phyloP scores from a whole-genome alignment of 108 stramenopile species.

The Pseudonitzschia pungens region DNA sequence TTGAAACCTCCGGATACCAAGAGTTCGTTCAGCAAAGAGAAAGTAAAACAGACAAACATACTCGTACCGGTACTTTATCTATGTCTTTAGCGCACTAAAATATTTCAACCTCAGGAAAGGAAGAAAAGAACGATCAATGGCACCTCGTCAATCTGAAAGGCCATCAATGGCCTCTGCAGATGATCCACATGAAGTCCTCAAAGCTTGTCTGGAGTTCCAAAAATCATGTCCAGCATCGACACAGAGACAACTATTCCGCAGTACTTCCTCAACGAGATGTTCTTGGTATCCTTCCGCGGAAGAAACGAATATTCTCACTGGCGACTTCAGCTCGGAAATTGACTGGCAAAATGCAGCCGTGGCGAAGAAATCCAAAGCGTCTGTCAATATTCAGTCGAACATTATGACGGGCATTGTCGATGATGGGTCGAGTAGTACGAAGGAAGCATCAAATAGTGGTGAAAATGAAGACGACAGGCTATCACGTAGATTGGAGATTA shows the following conservation, averaged over 20 bases:
- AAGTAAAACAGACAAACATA: too few relatives aligned
- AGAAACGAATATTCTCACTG: neutral
- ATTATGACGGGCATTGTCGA: neutral
- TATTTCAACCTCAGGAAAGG: too few relatives aligned
- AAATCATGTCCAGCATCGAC: neutral
- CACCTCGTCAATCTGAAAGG: too few relatives aligned
- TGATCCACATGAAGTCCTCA: constrained; percentile 7
- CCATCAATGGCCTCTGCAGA: neutral
- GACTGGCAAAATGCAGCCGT: neutral
- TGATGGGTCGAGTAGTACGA: constrained; percentile 16
- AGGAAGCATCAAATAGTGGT: constrained; percentile 11
- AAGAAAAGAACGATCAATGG: too few relatives aligned
- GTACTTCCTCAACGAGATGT: neutral
- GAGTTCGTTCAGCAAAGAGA: too few relatives aligned
- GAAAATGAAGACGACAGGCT: neutral
- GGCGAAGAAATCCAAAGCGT: neutral
- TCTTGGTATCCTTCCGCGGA: constrained; percentile 3
- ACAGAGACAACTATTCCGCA: neutral
- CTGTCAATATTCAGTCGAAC: neutral
- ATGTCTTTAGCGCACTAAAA: too few relatives aligned
- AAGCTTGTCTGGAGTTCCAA: neutral
- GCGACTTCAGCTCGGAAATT: neutral
- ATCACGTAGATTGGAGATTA: too few relatives aligned
- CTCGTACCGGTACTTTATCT: too few relatives aligned
- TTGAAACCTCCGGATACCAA: too few relatives aligned